Base-by-base conservation (phyloP, 1,139 yeast genomes). In the Sugiyamaella sp. region DNA sequence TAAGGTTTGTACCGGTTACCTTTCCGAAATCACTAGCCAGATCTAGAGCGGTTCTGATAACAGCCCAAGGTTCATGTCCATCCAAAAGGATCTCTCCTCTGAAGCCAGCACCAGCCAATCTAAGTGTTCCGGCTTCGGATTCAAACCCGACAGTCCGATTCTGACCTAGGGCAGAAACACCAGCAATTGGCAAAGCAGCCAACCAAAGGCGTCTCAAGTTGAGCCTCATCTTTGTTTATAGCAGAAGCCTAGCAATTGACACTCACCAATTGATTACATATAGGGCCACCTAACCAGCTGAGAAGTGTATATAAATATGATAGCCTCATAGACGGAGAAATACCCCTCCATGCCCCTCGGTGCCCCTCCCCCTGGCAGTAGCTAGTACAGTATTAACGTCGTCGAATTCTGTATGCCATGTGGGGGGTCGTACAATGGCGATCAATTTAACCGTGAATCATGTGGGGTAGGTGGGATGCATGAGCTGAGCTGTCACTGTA, bases 31-130 rank as follows among this genome's bases (percentile, higher is more conserved):
- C 59, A 33, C 45, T 51, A 4, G 55, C 59, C 25, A 58, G 33
- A 40, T 58, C 61, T 20, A 17, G 33, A 16, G 60, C 60, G 10
- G 61, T 51, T 35, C 61, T 42, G 17, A 58, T 44, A 4, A 58
- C 60, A 9, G 58, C 60, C 60, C 60, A 57, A 24, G 38, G 32
- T 33, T 57, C 60, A 5, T 40, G 25, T 12, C 60, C 60, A 47
- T 57, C 60, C n/a, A 57, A 35, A 3, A 57, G 50, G 21, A 57
- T 70, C n/a, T 54, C 58, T 25, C 53, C 53, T 10, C 32, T 22
- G n/a, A 45, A 22, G 12, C 46, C 46, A 45, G 40, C 19, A 17
- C 50, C 50, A 16, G 50, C 50, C 17, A 40, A 24, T 33, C 46
- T 40, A 39, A 48, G 40, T 29, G 42, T 32, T 3, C 51, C 51